phyloP scores from a whole-genome alignment of 768 basidiomycete genomes.

The Saitozyma sp. region DNA sequence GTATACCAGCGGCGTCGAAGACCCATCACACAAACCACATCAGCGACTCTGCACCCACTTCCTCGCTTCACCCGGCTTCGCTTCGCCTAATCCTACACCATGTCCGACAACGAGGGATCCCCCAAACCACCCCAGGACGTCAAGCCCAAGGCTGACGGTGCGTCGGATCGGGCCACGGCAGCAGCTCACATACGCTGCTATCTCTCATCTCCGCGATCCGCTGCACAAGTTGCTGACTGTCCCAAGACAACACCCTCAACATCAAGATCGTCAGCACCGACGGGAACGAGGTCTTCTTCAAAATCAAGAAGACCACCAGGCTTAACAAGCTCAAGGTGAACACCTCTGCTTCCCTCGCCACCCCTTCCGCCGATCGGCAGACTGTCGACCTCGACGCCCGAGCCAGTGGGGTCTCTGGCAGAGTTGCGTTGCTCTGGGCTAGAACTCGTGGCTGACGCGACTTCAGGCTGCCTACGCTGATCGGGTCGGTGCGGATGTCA shows the following conservation, averaged over 20 bases:
- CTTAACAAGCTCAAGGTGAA: conserved; percentile 79
- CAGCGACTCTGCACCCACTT: neutral
- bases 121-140: conserved; percentile 25
- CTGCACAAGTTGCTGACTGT: neutral
- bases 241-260: conserved; percentile 38
- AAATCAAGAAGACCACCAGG: conserved; percentile 91
- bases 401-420: too few relatives aligned
- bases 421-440: too few relatives aligned
- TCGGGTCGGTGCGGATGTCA: conserved; percentile 87
- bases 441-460: conserved; percentile 15
- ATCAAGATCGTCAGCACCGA: conserved; percentile 46
- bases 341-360: neutral
- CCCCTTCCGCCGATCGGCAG: neutral
- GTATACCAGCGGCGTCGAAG: neutral
- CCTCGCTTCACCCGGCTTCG: conserved; percentile 1
- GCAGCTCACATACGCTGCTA: neutral
- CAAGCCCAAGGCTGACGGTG: conserved; percentile 44
- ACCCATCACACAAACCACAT: neutral
- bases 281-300: conserved; percentile 93
- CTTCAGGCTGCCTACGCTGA: conserved; percentile 71
- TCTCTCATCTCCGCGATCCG: neutral
- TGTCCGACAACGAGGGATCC: conserved; percentile 44
- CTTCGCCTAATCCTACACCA: conserved; percentile 11
- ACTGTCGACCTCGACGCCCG: too few relatives aligned
- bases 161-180: neutral